Evolutionary conservation across 2,329 filamentous ascomycete species (phyloP), one percentile per base, ranked within the genome.

Genomic region (Verticillium longisporum): DNA sequence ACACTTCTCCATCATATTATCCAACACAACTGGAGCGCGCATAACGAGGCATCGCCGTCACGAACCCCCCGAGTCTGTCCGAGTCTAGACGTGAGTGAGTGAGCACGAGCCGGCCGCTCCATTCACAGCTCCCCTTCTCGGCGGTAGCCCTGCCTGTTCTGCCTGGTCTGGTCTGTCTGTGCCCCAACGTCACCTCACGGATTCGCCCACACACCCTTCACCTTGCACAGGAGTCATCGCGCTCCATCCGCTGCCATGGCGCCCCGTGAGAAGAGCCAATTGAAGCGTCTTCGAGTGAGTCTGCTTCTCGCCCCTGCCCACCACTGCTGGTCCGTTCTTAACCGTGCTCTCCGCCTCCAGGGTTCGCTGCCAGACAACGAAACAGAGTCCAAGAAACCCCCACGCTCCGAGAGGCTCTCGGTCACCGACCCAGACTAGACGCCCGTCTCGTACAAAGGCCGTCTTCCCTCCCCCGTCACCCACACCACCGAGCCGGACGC

Each of bases 401-500:
- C 94, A 65, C 87, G 91, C 61, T 92, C 91, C 55, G 81, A 90
- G 66, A 87, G 91, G 64, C 78, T 92, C 63, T 86, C 84, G 31
- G 54, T 33, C 54, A 55, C 36, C 84, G 86, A 66, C 79, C 79
- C 26, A 14, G 54, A 55, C 61, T 84, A 85, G 68, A 88, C 86
- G 9, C 85, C 88, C 61, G 72, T 88, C 68, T 79, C 80, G 67
- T 79, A 84, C 67, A 84, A 85, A 69, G 81, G 86, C 60, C 89
- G 91, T 65, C 83, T 96, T 18, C 93, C 92, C 13, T 95, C 92
- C 0, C 93, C 92, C 13, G 77, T 94, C 63, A 96, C 91, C 1
- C 80, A 90, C 68, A 73, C 73, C 50, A 75, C 75, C 33, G 78
- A 86, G 67, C n/a, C 21, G 13, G 62, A 64, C n/a, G 62, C 84